Evolutionary conservation across 2,329 filamentous ascomycete species (phyloP).

Genomic region (Ophiostoma perfectum): DNA sequence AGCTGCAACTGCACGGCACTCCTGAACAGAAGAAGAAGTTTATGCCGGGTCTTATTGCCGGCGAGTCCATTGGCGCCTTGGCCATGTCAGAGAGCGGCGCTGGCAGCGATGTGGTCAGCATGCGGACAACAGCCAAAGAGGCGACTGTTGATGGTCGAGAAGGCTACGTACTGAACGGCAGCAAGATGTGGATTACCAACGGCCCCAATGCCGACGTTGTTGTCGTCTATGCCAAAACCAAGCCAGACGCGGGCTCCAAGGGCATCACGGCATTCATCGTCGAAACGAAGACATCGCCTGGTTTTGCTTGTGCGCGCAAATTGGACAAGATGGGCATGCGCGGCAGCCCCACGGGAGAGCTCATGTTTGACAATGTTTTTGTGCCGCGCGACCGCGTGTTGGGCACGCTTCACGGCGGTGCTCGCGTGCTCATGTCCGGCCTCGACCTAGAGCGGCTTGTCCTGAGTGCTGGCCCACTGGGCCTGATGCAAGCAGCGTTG

Average conservation of each 20-base stretch:
- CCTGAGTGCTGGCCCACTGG: conserved; percentile 81
- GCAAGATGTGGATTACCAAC: conserved; percentile 99
- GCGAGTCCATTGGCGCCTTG: conserved; percentile 75
- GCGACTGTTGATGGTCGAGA: conserved; percentile 69
- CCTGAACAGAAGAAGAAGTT: conserved; percentile 72
- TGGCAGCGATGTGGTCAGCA: conserved; percentile 89
- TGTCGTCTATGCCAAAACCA: conserved; percentile 95
- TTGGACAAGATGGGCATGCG: conserved; percentile 98
- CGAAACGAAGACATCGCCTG: conserved; percentile 55
- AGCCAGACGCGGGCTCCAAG: conserved; percentile 71
- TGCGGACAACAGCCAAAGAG: conserved; percentile 77
- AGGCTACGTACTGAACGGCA: conserved; percentile 79
- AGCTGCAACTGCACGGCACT: conserved; percentile 83
- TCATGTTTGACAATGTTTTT: conserved; percentile 86
- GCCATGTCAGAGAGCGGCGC: conserved; percentile 93
- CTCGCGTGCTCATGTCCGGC: conserved; percentile 91
- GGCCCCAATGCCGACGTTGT: conserved; percentile 89
- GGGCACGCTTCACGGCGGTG: conserved; percentile 73
- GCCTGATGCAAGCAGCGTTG: conserved; percentile 87
- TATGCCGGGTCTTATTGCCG: conserved; percentile 74
- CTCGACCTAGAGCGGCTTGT: conserved; percentile 91
- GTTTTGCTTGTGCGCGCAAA: conserved; percentile 84
- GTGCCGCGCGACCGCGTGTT: conserved; percentile 78
- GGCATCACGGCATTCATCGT: conserved; percentile 95
- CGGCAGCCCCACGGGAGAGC: conserved; percentile 90